Base-by-base conservation (phyloP, 169 alveolate genomes). In the Haemoproteus tartakovskyi region DNA sequence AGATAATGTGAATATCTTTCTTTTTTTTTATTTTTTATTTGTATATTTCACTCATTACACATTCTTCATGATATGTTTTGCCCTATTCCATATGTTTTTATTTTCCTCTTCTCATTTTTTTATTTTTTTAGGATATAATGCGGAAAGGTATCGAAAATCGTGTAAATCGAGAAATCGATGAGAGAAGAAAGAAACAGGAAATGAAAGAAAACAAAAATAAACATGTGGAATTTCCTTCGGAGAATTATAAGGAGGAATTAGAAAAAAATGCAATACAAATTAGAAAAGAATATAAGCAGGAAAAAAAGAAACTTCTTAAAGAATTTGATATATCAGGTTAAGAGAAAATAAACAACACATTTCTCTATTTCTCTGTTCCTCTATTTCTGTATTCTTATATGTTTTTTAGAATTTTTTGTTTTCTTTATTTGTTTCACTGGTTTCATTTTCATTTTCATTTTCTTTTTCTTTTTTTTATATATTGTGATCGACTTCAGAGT, bases 121-220 rank as follows among this genome's bases (percentile, higher is more conserved):
- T 6, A 16, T 3, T 33, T 19, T 2, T 29, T 1, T 30, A 74
- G 84, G 84, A 56, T n/a, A 50, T 74, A 21, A 54, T 74, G 78
- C 63, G 45, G 46, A 74, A 21, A 24, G 63, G 57, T 36, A 57
- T 74, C 5, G 84, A 74, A 38, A 63, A 56, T 2, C 43, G 57
- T 22, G 78, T 19, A 8, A 56, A 74, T 38, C 24, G 54, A 24
- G 41, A 48, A n/a, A 47, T 56, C 11, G 45, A 54, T 12, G 21
- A 29, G 16, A 41, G 16, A 12, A 21, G 33, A 19, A n/a, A 54
- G 26, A 54, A 54, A 9, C 26, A 54, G 24, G 46, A 33, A 33
- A 48, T n/a, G 46, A 74, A 16, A 54, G 33, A 19, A 33, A 24
- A 4, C 40, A 29, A 12, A 54, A 54, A 19, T 4, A 54, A 22